Base-by-base conservation (phyloP, 306 rosid genomes). In the Vigna reflexopilosa region DNA sequence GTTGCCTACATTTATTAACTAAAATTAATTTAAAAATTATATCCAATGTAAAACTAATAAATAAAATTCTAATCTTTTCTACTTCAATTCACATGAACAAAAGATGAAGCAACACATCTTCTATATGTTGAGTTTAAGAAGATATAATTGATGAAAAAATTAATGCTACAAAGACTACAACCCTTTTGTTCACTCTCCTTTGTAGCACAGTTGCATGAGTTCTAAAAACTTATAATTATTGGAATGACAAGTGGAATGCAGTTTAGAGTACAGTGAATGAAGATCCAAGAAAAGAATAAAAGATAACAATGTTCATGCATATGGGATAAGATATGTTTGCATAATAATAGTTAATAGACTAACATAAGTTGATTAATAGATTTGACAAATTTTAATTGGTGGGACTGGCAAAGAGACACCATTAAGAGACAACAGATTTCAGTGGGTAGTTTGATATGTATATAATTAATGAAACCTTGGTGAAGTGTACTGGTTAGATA, bases 151-250 rank as follows among this genome's bases (percentile, higher is more conserved):
- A 32, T 2, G 36, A 5, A 34, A 34, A 34, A 34, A 34, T 0
- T 34, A 0, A 34, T 34, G 38, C 6, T 4, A 34, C 38, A 34
- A 34, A 34, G 7, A 7, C 38, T 34, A 6, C 1, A 38, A 38
- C 42, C 17, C 17, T 58, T 61, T 30, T 61, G 67, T 61, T 61
- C 44, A 19, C 67, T 61, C 12, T 14, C 44, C 67, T 16, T 62
- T 2, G n/a, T 9, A 56, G 34, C 7, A 6, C 42, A 59, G 66
- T 30, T 24, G 48, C 48, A 44, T 44, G 40, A 28, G 66, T 19
- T 13, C 19, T 5, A 28, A 30, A 20, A 62, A 45, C 22, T 62
- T 44, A 30, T 28, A 42, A 30, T 62, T 45, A 32, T 30, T 44
- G 44, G 6, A 47, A 5, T n/a, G 14, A 6, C 14, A 49, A 4